Evolutionary conservation across 805 yeast species (phyloP), one percentile per base, ranked within the genome.

Genomic region (Jamesozyma hellenica): DNA sequence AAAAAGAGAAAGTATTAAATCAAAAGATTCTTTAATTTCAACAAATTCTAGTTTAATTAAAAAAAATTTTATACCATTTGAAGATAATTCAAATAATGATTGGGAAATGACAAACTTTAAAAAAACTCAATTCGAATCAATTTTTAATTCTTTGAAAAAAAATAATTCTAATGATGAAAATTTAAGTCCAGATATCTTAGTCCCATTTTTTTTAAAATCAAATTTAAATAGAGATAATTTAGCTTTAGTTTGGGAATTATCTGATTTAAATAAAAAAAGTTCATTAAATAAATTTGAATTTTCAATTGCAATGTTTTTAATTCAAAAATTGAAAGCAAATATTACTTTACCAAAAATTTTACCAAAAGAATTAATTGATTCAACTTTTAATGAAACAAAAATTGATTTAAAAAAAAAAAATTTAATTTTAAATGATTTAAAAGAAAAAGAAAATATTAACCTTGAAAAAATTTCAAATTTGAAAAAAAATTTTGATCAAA

Each of bases 191-290:
- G 74, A 70, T 42, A 85, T 83, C 51, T 86, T 90, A 32, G 98
- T 95, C 8, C 79, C 82, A 5, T 86, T 88, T 56, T 74, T 92
- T 50, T 79, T 84, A 72, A 81, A 90, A 14, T 88, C 96, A 4
- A 81, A 83, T 42, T 72, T 92, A 41, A 72, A 79, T 36, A 95
- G 88, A 52, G 88, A 84, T 38, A 77, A 74, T 18, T 71, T 92
- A 46, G 97, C 97, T 2, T 65, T 75, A 17, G 77, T 90, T 28
- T 92, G 98, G 98, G 98, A 92, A 60, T 69, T 92, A 50, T 75
- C 97, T 11, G 96, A 92, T 58, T 70, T 83, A 43, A 80, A 83
- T 45, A 86, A 85, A 58, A 74, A 82, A 26, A 96, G 95, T 18
- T 70, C 71, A 27, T 85, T 92, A 53, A 71, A 82, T 38, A 75